Conservation (phyloP, 2,329 filamentous ascomycete species). For the Aspergillus piperis region DNA sequence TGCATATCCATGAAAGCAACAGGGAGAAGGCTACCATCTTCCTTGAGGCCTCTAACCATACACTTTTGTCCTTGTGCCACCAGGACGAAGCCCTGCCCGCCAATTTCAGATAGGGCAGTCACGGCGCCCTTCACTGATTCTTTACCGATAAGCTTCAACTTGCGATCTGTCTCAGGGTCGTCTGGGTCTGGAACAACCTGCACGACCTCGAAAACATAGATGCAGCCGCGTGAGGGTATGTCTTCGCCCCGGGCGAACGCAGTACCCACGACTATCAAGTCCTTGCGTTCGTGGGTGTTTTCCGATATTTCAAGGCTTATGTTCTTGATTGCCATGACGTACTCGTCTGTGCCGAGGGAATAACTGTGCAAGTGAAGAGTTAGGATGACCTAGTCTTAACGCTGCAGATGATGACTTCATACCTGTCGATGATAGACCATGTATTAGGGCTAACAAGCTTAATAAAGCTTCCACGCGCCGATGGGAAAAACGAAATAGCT, state of each 20-base stretch:
- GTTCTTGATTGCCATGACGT: conserved; percentile 77
- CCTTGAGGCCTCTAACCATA: conserved; percentile 93
- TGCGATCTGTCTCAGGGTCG: conserved; percentile 79
- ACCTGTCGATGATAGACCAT: conserved; percentile 75
- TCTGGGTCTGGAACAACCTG: conserved; percentile 87
- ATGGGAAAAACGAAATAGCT: conserved; percentile 63
- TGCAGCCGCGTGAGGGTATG: conserved; percentile 76
- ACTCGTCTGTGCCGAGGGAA: conserved; percentile 72
- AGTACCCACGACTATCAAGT: conserved; percentile 82
- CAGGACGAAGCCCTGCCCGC: conserved; percentile 83
- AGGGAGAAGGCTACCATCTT: conserved; percentile 87
- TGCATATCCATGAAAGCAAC: conserved; percentile 98
- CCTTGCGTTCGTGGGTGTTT: conserved; percentile 79
- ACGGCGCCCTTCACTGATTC: conserved; percentile 93
- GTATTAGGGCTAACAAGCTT: conserved; percentile 77
- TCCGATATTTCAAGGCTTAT: conserved; percentile 89
- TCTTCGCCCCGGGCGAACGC: conserved; percentile 88
- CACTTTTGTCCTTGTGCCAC: conserved; percentile 95
- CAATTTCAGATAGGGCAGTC: conserved; percentile 80
- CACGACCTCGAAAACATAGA: conserved; percentile 91
- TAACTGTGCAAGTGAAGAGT: conserved; percentile 43
- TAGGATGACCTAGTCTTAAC: conserved; percentile 12
- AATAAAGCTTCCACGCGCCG: conserved; percentile 69
- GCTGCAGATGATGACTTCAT: conserved; percentile 19
- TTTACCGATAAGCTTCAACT: conserved; percentile 79